Evolutionary conservation across 169 alveolate genomes (phyloP), one percentile per base, ranked within the genome.

Genomic region (Cryptosporidium sp.): DNA sequence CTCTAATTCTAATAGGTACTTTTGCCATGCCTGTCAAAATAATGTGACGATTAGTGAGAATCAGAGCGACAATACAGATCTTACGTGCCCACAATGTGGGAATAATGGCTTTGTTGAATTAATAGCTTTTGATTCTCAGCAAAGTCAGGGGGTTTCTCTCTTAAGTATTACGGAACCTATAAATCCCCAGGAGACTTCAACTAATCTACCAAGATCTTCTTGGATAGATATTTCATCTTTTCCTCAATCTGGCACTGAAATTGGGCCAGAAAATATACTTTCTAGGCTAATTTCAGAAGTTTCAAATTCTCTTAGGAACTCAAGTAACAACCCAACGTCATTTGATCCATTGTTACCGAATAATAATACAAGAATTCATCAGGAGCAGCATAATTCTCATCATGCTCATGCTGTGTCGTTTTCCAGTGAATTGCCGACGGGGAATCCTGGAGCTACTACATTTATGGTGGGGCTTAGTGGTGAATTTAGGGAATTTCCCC

Each of bases 21-120:
- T 48, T 42, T 80, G 89, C 48, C 89, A 80, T 37, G 89, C 68
- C 21, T 80, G 89, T 31, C 89, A 80, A 60, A 62, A 52, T 16
- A 42, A 61, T 62, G 73, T 80, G 2, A 21, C 16, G 23, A 53
- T 80, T 21, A 16, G 26, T 26, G 80, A 80, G 35, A 26, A 35
- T 21, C 65, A 39, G 53, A 35, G 29, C 42, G 16, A 4, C 39
- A 67, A 80, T 80, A 65, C 80, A 16, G 89, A 80, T 29, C 42
- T 80, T 45, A 80, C 75, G 58, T 80, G 89, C 39, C 56, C 73
- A 44, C 44, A 31, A 26, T 80, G 89, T 45, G 75, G 75, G 14
- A 60, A 26, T 31, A 23, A 73, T 29, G 89, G 89, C 26, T 80
- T 80, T 80, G 89, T 80, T 37, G 89, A 80, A 33, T 16, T 80